These are phyloP conservation scores for Purshia tridentata DNA, from an alignment of 306 rosid species.

Conservation along the genomic window DNA sequence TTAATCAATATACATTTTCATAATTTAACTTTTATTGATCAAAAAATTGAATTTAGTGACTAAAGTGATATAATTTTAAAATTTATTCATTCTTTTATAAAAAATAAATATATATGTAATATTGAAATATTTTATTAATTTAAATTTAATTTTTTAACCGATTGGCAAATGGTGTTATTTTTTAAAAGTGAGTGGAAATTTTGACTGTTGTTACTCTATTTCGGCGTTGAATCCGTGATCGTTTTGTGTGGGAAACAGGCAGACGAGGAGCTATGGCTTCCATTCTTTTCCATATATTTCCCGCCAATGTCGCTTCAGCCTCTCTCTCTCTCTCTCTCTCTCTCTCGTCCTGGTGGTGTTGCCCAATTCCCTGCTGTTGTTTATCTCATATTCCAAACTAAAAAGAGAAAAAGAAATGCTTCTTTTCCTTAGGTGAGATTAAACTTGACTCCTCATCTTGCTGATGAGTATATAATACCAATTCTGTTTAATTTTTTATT, in stretches of 20 bases:
- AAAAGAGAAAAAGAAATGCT: background rate
- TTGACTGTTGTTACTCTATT: background rate
- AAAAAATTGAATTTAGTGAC: too few species aligned
- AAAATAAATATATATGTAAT: too few species aligned
- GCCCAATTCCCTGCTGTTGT: background rate
- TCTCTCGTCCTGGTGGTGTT: background rate
- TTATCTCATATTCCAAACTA: background rate
- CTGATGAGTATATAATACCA: background rate
- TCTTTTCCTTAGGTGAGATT: background rate
- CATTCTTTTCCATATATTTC: background rate
- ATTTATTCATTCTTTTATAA: too few species aligned
- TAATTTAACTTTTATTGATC: too few species aligned
- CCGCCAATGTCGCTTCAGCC: conserved; percentile 4
- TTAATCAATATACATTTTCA: too few species aligned
- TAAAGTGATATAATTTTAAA: too few species aligned
- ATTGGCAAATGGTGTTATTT: background rate
- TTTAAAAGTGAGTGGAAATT: background rate
- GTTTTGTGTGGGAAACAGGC: background rate
- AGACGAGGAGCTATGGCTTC: background rate
- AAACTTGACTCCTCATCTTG: background rate
- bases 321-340: too few species aligned
- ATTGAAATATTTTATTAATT: too few species aligned
- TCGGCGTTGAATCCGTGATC: background rate
- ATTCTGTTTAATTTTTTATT: background rate
- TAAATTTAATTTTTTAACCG: too few species aligned